Percentiles rank a stretch among this genome's conserved stretches.
Conservation (phyloP, 2,329 filamentous ascomycete species). For the Pseudogymnoascus sp. region DNA sequence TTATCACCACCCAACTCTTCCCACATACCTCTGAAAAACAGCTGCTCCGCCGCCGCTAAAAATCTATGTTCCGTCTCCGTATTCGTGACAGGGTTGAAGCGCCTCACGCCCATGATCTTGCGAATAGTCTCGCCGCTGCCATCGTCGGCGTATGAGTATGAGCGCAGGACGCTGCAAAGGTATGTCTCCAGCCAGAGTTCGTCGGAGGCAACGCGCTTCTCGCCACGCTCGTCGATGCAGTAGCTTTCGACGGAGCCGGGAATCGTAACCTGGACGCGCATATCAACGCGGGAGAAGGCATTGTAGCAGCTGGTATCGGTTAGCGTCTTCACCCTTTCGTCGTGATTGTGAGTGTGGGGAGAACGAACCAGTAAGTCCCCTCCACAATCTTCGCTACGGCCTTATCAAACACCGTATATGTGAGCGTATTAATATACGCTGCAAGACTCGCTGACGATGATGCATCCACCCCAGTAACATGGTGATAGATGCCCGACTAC, state of each 20-base stretch:
- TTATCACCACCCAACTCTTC: not conserved
- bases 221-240: conserved; percentile 92
- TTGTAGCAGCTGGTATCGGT: conserved; percentile 69
- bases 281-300: conserved; percentile 94
- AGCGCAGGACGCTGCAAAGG: conserved; percentile 84
- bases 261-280: conserved; percentile 97
- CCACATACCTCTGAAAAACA: conserved; percentile 78
- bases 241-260: conserved; percentile 95
- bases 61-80: conserved; percentile 98
- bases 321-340: conserved; percentile 20
- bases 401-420: conserved; percentile 78
- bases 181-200: conserved; percentile 97
- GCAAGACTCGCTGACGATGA: conserved; percentile 95
- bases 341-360: not conserved
- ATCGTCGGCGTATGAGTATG: conserved; percentile 94
- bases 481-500: conserved; percentile 88
- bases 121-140: conserved; percentile 90
- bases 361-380: conserved; percentile 77
- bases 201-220: conserved; percentile 87
- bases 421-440: conserved; percentile 96
- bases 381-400: conserved; percentile 77
- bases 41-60: conserved; percentile 81
- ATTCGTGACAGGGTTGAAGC: conserved; percentile 95
- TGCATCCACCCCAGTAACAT: conserved; percentile 94
- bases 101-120: conserved; percentile 92